A percentile compares a stretch with the other conserved stretches of the same genome.
These are phyloP conservation scores for Lactarius hengduanensis DNA, from an alignment of 768 basidiomycete genomes.

Conservation along the genomic window DNA sequence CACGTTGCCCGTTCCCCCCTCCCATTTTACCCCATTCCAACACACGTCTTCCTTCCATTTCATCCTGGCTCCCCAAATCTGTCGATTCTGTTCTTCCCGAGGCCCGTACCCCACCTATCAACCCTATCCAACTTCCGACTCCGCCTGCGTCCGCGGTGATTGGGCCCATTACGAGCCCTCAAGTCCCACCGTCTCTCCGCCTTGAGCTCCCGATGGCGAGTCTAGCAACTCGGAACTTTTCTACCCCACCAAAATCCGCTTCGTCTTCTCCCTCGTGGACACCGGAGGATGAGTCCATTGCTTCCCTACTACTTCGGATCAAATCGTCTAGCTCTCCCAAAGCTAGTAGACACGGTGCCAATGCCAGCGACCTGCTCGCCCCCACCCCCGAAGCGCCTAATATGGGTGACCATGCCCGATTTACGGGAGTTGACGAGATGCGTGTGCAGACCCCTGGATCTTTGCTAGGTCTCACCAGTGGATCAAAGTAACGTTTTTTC, in stretches of 20 bases:
- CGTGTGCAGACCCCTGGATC: slow-evolving; percentile 30
- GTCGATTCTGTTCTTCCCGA: slow-evolving; percentile 13
- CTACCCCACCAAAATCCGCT: background rate
- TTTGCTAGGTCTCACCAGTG: slow-evolving; percentile 24
- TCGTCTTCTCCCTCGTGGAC: slow-evolving; percentile 27
- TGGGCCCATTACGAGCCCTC: slow-evolving; percentile 25
- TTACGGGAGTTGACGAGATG: slow-evolving; percentile 10
- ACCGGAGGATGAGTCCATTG: slow-evolving; percentile 28
- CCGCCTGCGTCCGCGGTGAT: slow-evolving; percentile 26
- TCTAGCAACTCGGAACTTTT: background rate
- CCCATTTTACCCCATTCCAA: background rate
- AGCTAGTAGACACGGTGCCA: slow-evolving; percentile 4
- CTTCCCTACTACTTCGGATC: slow-evolving; percentile 29
- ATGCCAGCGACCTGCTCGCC: slow-evolving; percentile 13
- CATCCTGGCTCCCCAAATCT: slow-evolving; percentile 25
- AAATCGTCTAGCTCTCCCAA: slow-evolving; percentile 20
- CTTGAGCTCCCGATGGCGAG: slow-evolving; percentile 27
- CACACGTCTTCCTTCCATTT: slow-evolving; percentile 29
- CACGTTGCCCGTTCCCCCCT: background rate
- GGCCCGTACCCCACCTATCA: slow-evolving; percentile 8
- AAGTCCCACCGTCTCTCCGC: slow-evolving; percentile 27
- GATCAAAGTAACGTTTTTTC: slow-evolving; percentile 14
- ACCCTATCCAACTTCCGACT: slow-evolving; percentile 26
- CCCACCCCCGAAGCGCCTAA: slow-evolving; percentile 4
- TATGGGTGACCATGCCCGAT: background rate